phyloP scores from a whole-genome alignment of 2,329 filamentous ascomycete genomes.

The Colletotrichum nymphaeae region DNA sequence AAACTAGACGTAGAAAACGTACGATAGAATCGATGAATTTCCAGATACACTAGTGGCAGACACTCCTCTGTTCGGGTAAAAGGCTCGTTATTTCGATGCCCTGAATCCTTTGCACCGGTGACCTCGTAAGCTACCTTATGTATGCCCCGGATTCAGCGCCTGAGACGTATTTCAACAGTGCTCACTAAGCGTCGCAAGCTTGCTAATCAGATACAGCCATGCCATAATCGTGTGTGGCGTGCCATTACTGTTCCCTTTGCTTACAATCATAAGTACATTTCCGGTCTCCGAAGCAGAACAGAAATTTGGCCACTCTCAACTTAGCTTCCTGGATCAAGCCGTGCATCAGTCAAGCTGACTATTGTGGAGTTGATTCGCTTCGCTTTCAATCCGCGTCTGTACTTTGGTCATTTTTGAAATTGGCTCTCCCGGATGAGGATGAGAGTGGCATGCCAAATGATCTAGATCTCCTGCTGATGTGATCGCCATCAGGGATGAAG shows the following conservation, averaged over 20 bases:
- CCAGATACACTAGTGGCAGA: background rate
- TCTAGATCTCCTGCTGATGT: background rate
- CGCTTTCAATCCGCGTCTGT: background rate
- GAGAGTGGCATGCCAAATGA: background rate
- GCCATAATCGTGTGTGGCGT: background rate
- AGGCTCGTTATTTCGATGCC: background rate
- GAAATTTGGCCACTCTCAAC: background rate
- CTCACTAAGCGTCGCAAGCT: too few species aligned
- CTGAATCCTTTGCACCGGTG: too few species aligned
- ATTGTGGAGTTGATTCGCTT: background rate
- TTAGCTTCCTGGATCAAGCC: background rate
- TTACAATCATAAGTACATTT: background rate
- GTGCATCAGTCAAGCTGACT: background rate
- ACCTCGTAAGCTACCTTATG: too few species aligned
- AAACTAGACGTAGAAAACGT: background rate
- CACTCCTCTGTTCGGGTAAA: background rate
- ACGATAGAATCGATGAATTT: background rate
- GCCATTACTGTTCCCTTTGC: background rate
- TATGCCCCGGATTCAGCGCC: too few species aligned
- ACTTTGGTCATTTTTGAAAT: background rate
- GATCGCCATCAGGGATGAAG: too few species aligned
- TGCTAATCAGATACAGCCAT: background rate
- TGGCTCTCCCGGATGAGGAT: background rate
- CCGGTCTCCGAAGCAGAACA: background rate
- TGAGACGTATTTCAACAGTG: too few species aligned